These are phyloP conservation scores for Colletotrichum ledebouriae DNA, from an alignment of 2,329 filamentous ascomycete species.

Conservation along the genomic window DNA sequence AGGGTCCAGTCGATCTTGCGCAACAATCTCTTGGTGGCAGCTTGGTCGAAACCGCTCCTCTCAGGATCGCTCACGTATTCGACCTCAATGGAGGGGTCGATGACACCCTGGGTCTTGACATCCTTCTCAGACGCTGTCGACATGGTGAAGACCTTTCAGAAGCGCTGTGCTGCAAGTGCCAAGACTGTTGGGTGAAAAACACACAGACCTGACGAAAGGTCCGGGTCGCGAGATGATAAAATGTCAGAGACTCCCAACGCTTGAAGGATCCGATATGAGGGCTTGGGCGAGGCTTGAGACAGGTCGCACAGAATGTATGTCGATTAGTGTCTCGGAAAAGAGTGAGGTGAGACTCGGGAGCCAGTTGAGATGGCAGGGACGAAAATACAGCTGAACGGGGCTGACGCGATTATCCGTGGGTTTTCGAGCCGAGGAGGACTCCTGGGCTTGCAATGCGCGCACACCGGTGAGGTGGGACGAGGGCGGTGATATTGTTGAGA, in stretches of 20 bases:
- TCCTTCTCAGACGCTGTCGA: slow-evolving; percentile 38
- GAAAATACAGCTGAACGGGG: slow-evolving; percentile 19
- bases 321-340: slow-evolving; percentile 17
- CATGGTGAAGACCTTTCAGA: slow-evolving; percentile 17
- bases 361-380: slow-evolving; percentile 14
- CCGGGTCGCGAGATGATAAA: neutral
- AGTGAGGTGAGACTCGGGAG: neutral
- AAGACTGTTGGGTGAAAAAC: neutral
- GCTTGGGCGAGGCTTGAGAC: slow-evolving; percentile 17
- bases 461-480: slow-evolving; percentile 5
- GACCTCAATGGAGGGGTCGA: slow-evolving; percentile 42
- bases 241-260: neutral
- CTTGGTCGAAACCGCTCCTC: slow-evolving; percentile 48
- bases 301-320: slow-evolving; percentile 11
- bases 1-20: slow-evolving; percentile 68
- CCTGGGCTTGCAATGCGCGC: neutral
- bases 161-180: neutral
- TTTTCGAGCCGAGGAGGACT: neutral
- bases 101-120: slow-evolving; percentile 28
- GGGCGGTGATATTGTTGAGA: slow-evolving; percentile 15
- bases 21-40: slow-evolving; percentile 63
- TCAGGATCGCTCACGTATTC: slow-evolving; percentile 42
- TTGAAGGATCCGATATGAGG: neutral
- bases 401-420: slow-evolving; percentile 6
- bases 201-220: neutral